Conservation (phyloP, 169 alveolate species). For the Babesia ovata region DNA sequence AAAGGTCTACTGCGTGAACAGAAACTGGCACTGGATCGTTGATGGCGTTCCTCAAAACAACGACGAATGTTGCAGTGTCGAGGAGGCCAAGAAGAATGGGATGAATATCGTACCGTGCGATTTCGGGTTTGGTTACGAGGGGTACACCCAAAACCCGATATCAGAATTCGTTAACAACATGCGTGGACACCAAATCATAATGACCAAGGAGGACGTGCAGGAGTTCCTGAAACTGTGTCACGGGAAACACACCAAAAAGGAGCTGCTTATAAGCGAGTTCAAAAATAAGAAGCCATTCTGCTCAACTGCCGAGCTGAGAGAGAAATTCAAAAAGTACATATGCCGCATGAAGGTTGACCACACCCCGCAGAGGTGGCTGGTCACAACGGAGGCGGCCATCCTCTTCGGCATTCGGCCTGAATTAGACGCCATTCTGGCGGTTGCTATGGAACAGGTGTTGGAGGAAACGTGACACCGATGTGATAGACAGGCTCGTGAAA, state of each 20-base stretch:
- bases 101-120: conserved; percentile 34
- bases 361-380: conserved; percentile 70
- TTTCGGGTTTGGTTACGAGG: conserved; percentile 69
- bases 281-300: conserved; percentile 55
- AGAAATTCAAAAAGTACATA: conserved; percentile 59
- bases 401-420: conserved; percentile 56
- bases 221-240: conserved; percentile 65
- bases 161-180: conserved; percentile 40
- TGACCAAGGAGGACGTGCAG: conserved; percentile 61
- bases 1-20: conserved; percentile 59
- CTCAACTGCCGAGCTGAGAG: conserved; percentile 44
- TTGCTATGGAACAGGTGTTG: conserved; percentile 24
- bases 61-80: conserved; percentile 48
- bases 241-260: conserved; percentile 64
- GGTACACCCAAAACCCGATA: conserved; percentile 62
- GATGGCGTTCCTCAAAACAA: conserved; percentile 61
- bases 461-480: background rate
- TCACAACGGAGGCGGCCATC: conserved; percentile 62
- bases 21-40: conserved; percentile 71
- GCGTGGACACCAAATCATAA: conserved; percentile 39
- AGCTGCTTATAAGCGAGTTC: conserved; percentile 50
- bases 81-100: conserved; percentile 57
- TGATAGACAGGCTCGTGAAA: background rate
- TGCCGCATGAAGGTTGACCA: conserved; percentile 59
- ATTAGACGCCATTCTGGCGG: conserved; percentile 50